These are phyloP conservation scores for Wickerhamomyces chambardii DNA, from an alignment of 805 yeast genomes.

Conservation along the genomic window DNA sequence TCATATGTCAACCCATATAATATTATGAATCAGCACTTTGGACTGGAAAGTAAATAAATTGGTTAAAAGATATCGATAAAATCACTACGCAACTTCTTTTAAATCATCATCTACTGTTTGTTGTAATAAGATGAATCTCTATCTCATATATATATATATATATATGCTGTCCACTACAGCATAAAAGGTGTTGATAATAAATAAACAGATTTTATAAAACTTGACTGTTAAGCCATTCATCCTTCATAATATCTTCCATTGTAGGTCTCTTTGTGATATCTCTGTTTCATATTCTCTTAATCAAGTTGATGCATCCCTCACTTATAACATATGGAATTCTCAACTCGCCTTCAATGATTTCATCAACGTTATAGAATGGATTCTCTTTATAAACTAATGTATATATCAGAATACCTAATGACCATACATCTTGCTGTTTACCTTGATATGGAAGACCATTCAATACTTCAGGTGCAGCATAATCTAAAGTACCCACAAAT, in stretches of 20 bases:
- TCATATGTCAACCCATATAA: no score
- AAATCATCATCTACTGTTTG: no score
- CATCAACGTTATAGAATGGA: constrained; percentile 93
- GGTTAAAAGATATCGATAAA: no score
- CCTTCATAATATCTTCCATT: constrained; percentile 58
- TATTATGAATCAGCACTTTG: no score
- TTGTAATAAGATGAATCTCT: no score
- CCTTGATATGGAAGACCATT: constrained; percentile 88
- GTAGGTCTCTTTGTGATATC: constrained; percentile 62
- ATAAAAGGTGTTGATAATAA: no score
- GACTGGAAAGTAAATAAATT: no score
- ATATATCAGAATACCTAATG: constrained; percentile 83
- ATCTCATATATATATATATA: no score
- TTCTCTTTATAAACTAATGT: constrained; percentile 90
- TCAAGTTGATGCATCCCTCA: constrained; percentile 50
- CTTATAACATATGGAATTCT: constrained; percentile 58
- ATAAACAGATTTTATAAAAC: no score
- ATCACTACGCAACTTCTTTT: no score
- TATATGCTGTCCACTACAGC: no score
- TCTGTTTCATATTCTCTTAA: constrained; percentile 58
- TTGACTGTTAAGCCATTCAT: constrained; percentile 48
- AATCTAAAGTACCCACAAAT: constrained; percentile 94
- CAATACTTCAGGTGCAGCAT: constrained; percentile 95
- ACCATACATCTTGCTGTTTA: constrained; percentile 95
- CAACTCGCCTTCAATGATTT: constrained; percentile 85